Base-by-base conservation (phyloP, 148 eudicot genomes). In the Oxyria digyna region DNA sequence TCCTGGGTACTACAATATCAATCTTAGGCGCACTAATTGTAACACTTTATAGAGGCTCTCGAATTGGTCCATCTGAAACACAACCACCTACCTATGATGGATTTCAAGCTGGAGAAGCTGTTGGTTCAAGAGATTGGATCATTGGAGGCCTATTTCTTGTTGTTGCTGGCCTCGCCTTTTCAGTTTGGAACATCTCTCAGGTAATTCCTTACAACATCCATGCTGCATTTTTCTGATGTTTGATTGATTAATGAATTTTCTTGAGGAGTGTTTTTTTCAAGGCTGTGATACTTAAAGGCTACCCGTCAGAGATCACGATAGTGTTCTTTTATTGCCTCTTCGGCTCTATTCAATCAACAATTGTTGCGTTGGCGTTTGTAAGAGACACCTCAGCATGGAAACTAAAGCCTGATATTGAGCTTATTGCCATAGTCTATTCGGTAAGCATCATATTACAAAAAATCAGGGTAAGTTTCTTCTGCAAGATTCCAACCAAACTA, bases 241-340 rank as follows among this genome's bases (percentile, higher is more conserved):
- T 66, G 69, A 59, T 14, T 31, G 18, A 59, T 27, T 59, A 31
- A 37, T 59, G 18, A 59, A 29, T 27, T n/a, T n/a, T 5, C 65
- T 66, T 66, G 29, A 15, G 6, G 8, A 18, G 18, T 65, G 27
- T 65, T 9, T 7, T 37, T 15, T 76, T 77, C 32, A 73, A 84
- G 88, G 88, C 88, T 10, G 80, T 74, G 31, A 71, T 82, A 45
- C 80, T 84, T 14, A 79, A 75, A 64, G 78, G 79, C 18, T 84
- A 79, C 70, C 88, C 85, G 38, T 74, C 80, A 45, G 85, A 74
- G 74, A 31, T 80, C 68, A 82, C 80, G 11, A 71, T 81, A 71
- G 85, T 84, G 20, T 80, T 80, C 71, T 79, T 84, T 69, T 84
- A 78, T 69, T 79, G 83, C 79, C 70, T 84, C 21, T 81, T 84